Percentiles rank a stretch among this genome's conserved stretches.
Conservation (phyloP, 306 rosid genomes). For the Betula pendula region DNA sequence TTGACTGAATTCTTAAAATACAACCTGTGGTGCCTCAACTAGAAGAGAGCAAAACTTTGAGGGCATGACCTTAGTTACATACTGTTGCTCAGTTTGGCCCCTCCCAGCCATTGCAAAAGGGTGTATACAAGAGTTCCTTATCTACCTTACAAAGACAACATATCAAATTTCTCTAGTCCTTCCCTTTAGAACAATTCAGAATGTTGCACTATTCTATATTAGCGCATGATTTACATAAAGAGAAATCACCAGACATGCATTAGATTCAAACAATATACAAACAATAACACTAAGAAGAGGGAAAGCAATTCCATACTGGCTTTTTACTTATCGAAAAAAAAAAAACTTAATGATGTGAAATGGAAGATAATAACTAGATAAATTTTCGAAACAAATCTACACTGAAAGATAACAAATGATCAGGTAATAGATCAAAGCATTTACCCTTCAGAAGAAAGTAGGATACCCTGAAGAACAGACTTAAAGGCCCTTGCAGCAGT, state of each 20-base stretch:
- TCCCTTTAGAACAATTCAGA: not conserved
- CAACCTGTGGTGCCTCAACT: not conserved
- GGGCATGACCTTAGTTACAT: not conserved
- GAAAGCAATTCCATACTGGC: not conserved
- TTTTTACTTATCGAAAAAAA: too few species aligned
- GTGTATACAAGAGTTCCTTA: not conserved
- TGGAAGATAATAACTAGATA: not conserved
- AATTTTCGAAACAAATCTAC: not conserved
- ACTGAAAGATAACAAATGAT: constrained; percentile 9
- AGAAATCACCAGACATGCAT: not conserved
- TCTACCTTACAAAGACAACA: not conserved
- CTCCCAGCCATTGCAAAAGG: not conserved
- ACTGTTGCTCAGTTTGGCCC: not conserved
- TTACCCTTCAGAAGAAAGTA: constrained; percentile 98
- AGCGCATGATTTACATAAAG: not conserved
- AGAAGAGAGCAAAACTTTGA: not conserved
- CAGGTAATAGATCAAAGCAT: constrained; percentile 23
- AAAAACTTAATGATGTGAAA: not conserved
- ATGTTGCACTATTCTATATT: not conserved
- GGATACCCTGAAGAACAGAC: constrained; percentile 94
- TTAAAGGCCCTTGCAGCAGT: constrained; percentile 99
- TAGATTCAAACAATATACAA: not conserved
- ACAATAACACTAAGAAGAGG: not conserved
- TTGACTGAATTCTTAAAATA: not conserved
- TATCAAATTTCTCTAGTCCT: not conserved